Evolutionary conservation across 768 basidiomycete genomes (phyloP).

Genomic region (Candolleomyces eurysporus): DNA sequence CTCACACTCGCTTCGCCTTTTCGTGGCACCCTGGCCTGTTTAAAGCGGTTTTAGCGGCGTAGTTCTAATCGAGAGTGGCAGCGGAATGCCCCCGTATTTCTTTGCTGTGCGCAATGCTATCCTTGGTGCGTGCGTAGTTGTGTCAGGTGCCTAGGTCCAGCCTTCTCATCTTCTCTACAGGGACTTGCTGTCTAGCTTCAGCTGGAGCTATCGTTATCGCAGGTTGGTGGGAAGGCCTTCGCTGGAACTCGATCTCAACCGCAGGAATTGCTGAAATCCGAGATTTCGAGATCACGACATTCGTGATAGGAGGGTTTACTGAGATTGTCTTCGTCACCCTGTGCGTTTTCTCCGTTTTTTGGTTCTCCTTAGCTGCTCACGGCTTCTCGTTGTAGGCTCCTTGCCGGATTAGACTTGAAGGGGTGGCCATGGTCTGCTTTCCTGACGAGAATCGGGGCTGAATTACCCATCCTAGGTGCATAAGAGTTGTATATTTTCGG

Average conservation of each 20-base stretch:
- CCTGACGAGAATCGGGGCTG: not conserved
- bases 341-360: not conserved
- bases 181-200: not conserved
- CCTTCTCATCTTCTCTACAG: not conserved
- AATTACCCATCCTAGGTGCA: not conserved
- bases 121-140: not conserved
- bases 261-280: not conserved
- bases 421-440: not conserved
- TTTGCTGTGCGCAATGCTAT: not conserved
- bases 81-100: not conserved
- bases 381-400: not conserved
- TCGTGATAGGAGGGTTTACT: not conserved
- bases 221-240: slow-evolving; percentile 1
- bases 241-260: not conserved
- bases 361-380: not conserved
- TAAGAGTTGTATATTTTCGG: not conserved
- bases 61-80: too few relatives aligned
- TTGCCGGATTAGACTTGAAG: not conserved
- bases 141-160: not conserved
- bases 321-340: not conserved
- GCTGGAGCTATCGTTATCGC: not conserved
- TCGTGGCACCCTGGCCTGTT: too few relatives aligned
- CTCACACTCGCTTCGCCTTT: too few relatives aligned
- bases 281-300: not conserved
- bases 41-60: too few relatives aligned